Percentiles rank a stretch among this genome's conserved stretches.
phyloP scores from a whole-genome alignment of 2,329 filamentous ascomycete species.

The Venturia aucupariae region DNA sequence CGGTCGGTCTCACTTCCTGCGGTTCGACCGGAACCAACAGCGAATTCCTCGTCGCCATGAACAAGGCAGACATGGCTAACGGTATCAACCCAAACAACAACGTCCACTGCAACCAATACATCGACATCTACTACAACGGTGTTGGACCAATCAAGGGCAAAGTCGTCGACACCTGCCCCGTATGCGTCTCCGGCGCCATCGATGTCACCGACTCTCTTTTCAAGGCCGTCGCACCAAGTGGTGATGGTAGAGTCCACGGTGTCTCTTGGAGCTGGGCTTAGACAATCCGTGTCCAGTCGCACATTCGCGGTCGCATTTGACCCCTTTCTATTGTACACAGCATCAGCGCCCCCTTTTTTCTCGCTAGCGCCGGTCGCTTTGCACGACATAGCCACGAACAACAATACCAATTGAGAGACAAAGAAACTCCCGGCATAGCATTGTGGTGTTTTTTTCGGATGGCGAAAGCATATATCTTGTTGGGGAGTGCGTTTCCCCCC shows the following conservation, averaged over 20 bases:
- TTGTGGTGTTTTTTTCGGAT: background rate
- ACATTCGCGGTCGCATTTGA: too few relatives aligned
- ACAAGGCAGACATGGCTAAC: slow-evolving; percentile 17
- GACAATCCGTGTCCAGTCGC: background rate
- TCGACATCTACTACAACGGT: slow-evolving; percentile 13
- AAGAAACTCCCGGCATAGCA: slow-evolving; percentile 1
- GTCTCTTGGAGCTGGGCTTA: slow-evolving; percentile 16
- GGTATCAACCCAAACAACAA: slow-evolving; percentile 23
- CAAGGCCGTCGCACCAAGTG: slow-evolving; percentile 15
- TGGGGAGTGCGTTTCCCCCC: background rate
- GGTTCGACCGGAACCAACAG: slow-evolving; percentile 10
- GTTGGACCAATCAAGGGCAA: slow-evolving; percentile 1
- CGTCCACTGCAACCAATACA: slow-evolving; percentile 20
- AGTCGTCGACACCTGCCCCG: slow-evolving; percentile 15
- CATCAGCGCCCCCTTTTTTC: background rate
- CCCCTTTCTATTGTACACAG: background rate
- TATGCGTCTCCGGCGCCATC: slow-evolving; percentile 12
- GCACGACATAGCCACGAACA: slow-evolving; percentile 5
- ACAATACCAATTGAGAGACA: slow-evolving; percentile 1
- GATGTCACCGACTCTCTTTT: slow-evolving; percentile 15
- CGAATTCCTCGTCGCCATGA: slow-evolving; percentile 21
- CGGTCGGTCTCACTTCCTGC: slow-evolving; percentile 14
- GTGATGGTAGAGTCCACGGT: slow-evolving; percentile 16
- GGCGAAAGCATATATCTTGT: background rate
- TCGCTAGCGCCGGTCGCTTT: slow-evolving; percentile 12